Percentiles rank a stretch among this genome's conserved stretches.
Evolutionary conservation across 257 asterid species (phyloP).

Genomic region (Solanum chiquidenum): DNA sequence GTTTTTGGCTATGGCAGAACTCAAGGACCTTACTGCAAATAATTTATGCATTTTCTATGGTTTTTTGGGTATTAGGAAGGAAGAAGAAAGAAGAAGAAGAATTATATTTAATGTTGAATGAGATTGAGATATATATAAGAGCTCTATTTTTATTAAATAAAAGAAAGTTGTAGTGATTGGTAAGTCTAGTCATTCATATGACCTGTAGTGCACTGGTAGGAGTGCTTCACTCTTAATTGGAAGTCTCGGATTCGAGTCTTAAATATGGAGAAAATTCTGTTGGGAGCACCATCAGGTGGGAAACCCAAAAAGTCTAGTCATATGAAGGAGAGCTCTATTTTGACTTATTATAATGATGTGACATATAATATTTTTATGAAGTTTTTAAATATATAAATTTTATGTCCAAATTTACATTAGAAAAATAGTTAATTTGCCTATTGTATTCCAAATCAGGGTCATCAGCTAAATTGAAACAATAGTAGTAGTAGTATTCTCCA

Average conservation of each 20-base stretch:
- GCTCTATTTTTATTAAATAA: too few species aligned
- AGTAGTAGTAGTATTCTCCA: neutral
- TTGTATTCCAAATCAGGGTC: neutral
- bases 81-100: neutral
- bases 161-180: neutral
- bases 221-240: too few species aligned
- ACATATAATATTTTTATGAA: too few species aligned
- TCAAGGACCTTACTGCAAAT: conserved; percentile 45
- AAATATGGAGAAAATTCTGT: too few species aligned
- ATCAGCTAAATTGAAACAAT: neutral
- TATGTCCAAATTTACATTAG: neutral
- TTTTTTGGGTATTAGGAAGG: neutral
- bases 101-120: neutral
- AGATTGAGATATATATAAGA: neutral
- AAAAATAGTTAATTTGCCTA: neutral
- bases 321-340: too few species aligned
- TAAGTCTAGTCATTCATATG: neutral
- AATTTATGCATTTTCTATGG: conserved; percentile 42
- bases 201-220: too few species aligned
- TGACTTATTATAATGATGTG: neutral
- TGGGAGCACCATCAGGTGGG: too few species aligned
- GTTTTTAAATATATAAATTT: too few species aligned
- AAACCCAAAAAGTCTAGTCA: too few species aligned
- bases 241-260: fast-evolving
- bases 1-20: conserved; percentile 29